Conservation (phyloP, 1,139 yeast species). For the Saccharomyces pastorianus region DNA sequence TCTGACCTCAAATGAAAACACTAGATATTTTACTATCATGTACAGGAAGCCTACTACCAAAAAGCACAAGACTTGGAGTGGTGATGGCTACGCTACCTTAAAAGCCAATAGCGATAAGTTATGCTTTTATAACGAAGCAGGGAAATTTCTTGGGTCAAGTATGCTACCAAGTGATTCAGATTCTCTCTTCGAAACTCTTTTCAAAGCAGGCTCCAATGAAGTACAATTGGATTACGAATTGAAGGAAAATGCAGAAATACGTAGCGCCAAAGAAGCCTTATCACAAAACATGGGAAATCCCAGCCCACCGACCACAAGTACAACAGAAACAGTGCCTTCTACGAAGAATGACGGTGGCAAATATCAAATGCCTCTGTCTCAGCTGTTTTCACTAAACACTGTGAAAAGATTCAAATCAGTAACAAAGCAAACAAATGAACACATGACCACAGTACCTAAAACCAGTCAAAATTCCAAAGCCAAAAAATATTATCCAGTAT, state of each 20-base stretch:
- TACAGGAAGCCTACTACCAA: slow-evolving; percentile 67
- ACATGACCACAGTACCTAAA: slow-evolving; percentile 5
- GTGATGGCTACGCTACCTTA: slow-evolving; percentile 60
- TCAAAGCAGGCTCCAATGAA: slow-evolving; percentile 46
- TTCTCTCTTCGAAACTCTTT: slow-evolving; percentile 36
- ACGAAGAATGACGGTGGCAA: not conserved
- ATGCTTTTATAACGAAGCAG: slow-evolving; percentile 28
- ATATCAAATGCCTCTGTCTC: slow-evolving; percentile 9
- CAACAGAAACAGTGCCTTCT: not conserved
- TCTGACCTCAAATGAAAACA: slow-evolving; percentile 12
- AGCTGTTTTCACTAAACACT: slow-evolving; percentile 10
- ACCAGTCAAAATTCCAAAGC: not conserved
- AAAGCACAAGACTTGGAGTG: slow-evolving; percentile 92
- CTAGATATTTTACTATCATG: slow-evolving; percentile 36
- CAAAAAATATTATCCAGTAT: slow-evolving; percentile 32
- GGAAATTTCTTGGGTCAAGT: slow-evolving; percentile 25
- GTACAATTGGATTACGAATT: slow-evolving; percentile 45
- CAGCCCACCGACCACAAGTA: not conserved
- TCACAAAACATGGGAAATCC: not conserved
- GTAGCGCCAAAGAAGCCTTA: not conserved
- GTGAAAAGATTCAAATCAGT: slow-evolving; percentile 16
- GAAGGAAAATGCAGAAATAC: slow-evolving; percentile 15
- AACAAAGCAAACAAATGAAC: slow-evolving; percentile 6
- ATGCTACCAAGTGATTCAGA: slow-evolving; percentile 14
- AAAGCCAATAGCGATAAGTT: slow-evolving; percentile 9